Evolutionary conservation across 164 flowering plant species (phyloP), one percentile per base, ranked within the genome.

Genomic region (Macadamia tetraphylla): DNA sequence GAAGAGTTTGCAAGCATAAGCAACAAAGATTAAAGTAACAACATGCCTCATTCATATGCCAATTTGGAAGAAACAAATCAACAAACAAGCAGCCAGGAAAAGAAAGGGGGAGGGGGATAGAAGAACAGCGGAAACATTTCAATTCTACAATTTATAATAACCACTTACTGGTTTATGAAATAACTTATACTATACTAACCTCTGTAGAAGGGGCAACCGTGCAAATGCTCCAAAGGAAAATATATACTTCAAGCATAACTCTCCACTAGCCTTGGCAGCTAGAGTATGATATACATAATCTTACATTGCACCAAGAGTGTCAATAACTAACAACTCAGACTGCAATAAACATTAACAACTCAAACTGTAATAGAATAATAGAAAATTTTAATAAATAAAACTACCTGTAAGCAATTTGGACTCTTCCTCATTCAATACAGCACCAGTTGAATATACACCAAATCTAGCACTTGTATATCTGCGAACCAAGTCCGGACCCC

Each of bases 241-340:
- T 56, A 94, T 89, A 70, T 94, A 86, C 76, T 90, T 92, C 66
- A 94, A 81, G 84, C 99, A 92, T 72, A 92, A 77, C 77, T 94
- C 97, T 73, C 98, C 99, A 84, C 98, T 94, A 31, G 90, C 92
- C 78, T 92, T 94, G 65, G 99, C 92, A 8, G 94, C 98, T 49
- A 86, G 72, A 64, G 94, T 94, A 70, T 94, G 99, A 76, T 94
- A 92, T 2, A 80, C 81, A 79, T 91, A 92, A 81, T 90, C 96
- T 91, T 43, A 82, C 70, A 60, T 32, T 11, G 15, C 63, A 61
- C 61, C 52, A 72, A 60, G 29, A 63, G 52, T 48, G 61, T 78
- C 61, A 81, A 58, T 12, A 70, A 63, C 10, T 64, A 64, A 3
- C 6, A 12, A 9, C 30, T 40, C 29, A 30, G 12, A 17, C 15